Base-by-base conservation (phyloP, 2,329 filamentous ascomycete species). In the Claviceps lovelessii region DNA sequence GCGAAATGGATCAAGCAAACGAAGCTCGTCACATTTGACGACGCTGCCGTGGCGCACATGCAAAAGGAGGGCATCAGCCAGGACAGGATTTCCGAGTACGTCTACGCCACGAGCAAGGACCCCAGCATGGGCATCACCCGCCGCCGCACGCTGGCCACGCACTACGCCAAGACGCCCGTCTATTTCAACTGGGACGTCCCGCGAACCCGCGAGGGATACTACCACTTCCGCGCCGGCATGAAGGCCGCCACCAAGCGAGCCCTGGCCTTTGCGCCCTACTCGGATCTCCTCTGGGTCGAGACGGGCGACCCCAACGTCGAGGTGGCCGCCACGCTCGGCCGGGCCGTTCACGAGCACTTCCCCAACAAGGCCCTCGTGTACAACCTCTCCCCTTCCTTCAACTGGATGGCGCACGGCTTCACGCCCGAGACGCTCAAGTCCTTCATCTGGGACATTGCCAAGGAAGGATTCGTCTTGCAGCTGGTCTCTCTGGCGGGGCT, bases 371-470 rank as follows among this genome's bases (percentile, higher is more conserved):
- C 88, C 41, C 79, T 98, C 29, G 91, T 97, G 0, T 98, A 98
- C 74, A 98, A 98, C 73, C 79, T 98, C 1, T 90, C 85, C 5
- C 93, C 93, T 1, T 95, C 88, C 9, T 98, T 98, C 79, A 97
- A 98, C 76, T 98, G 93, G 93, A 93, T 94, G 82, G 83, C 83
- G 11, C 90, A 97, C 67, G 93, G 91, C 35, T 98, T 97, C 72
- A 85, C 80, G 3, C 83, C 90, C 59, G 83, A 82, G 58, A 85
- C 85, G 6, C 78, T 98, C 54, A 89, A 86, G 72, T 89, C 81
- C 6, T 98, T 98, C 69, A 87, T 98, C 63, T 97, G 91, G 91
- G 91, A 97, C 68, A 82, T 98, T 60, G 93, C 90, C 9, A 83
- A 84, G 67, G 86, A 96, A 63, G 91, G 91, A 57, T 91, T 84